Conservation (phyloP, 352 stramenopile genomes). For the Phytophthora brassicae region DNA sequence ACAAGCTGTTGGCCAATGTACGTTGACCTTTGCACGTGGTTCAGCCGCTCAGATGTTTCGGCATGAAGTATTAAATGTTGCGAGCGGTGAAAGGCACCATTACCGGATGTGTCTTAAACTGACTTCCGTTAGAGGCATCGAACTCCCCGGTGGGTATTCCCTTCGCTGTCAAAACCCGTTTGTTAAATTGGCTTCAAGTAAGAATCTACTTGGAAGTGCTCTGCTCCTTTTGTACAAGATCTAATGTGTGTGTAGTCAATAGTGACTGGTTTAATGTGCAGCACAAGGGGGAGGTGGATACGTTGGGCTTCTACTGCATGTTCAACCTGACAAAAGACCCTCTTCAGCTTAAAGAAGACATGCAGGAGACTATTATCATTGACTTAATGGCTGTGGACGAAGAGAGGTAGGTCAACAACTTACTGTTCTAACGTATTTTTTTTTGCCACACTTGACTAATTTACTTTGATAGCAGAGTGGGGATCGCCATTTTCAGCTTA, state of each 20-base stretch:
- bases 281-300: constrained; percentile 37
- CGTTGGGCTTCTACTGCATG: constrained; percentile 43
- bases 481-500: constrained; percentile 62
- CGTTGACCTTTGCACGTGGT: constrained; percentile 10
- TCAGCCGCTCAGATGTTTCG: constrained; percentile 1
- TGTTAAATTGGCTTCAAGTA: constrained; percentile 34
- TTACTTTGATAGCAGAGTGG: constrained; percentile 24
- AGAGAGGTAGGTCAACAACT: constrained; percentile 18
- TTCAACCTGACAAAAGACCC: constrained; percentile 46
- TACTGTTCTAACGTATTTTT: neutral
- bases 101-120: constrained; percentile 46
- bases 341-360: constrained; percentile 42
- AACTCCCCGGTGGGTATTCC: constrained; percentile 25
- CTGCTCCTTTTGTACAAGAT: neutral
- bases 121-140: constrained; percentile 39
- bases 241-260: constrained; percentile 32
- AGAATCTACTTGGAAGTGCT: neutral
- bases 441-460: neutral
- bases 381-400: constrained; percentile 33
- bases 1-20: constrained; percentile 20
- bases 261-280: constrained; percentile 37
- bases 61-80: constrained; percentile 6
- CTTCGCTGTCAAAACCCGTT: constrained; percentile 48
- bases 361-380: constrained; percentile 48
- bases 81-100: constrained; percentile 12